Conservation (phyloP, 2,329 filamentous ascomycete genomes). For the Emmonsiellopsis sp. region DNA sequence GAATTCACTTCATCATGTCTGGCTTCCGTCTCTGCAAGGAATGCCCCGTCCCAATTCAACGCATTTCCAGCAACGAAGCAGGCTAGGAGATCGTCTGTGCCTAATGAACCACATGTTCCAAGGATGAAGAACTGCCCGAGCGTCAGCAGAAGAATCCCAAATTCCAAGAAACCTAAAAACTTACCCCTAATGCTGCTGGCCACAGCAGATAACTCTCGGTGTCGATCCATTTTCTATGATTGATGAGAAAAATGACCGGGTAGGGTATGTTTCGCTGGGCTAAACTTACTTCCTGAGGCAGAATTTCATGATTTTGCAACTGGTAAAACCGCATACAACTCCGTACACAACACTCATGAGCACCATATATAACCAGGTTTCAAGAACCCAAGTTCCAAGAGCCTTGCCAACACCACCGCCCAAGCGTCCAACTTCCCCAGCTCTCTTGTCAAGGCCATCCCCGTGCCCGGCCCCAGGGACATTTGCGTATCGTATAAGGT, state of each 20-base stretch:
- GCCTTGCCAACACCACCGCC: constrained; percentile 46
- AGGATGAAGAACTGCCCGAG: constrained; percentile 46
- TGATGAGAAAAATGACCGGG: background rate
- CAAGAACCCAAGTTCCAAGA: constrained; percentile 49
- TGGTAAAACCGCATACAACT: constrained; percentile 40
- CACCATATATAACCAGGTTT: constrained; percentile 54
- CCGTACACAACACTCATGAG: constrained; percentile 47
- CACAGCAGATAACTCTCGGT: constrained; percentile 46
- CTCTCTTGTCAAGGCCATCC: constrained; percentile 8
- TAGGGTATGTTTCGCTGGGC: constrained; percentile 9
- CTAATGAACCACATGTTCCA: constrained; percentile 49
- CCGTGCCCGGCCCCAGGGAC: constrained; percentile 16
- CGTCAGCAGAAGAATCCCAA: background rate
- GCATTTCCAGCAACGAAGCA: constrained; percentile 53
- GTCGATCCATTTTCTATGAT: constrained; percentile 45
- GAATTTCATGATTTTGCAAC: constrained; percentile 39
- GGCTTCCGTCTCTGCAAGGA: constrained; percentile 45
- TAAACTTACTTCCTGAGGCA: constrained; percentile 21
- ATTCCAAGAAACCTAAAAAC: constrained; percentile 4
- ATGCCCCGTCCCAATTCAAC: constrained; percentile 56
- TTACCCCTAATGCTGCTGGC: constrained; percentile 42
- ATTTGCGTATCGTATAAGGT: constrained; percentile 48
- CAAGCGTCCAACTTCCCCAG: constrained; percentile 41
- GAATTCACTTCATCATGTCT: constrained; percentile 55
- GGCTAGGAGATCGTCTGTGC: constrained; percentile 52